Evolutionary conservation across 257 asterid genomes (phyloP), one percentile per base, ranked within the genome.

Genomic region (Solanum lycopersicoides): DNA sequence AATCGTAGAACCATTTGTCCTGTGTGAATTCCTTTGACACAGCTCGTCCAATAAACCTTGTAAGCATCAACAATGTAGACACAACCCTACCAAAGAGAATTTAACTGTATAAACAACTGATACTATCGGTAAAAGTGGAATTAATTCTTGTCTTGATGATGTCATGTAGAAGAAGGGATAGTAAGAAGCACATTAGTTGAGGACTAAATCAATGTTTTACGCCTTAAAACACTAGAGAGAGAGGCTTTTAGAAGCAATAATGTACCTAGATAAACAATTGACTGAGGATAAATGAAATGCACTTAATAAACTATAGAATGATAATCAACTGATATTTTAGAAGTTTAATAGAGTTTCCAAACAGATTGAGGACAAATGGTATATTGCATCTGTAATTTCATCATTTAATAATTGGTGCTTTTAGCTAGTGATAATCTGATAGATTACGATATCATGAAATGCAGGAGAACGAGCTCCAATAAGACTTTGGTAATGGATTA

Each of bases 1-100:
- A 96, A 87, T 83, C 93, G 91, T 56, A 96, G 92, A 91, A 96
- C 99, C 98, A 96, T 96, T 88, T 96, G 88, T 41, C 99, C 98
- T 20, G 98, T 89, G 87, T 96, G 99, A 88, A 94, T 63, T 80
- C 99, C 99, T 82, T 95, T 95, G 84, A 95, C 91, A 34, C 98
- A 95, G 90, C 96, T 90, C 3, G 95, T 83, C 99, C 99, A 96
- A 83, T 96, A 96, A 86, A 95, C 97, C 94, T 90, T 96, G 87
- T 95, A 96, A 7, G 99, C 99, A 30, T 96, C 99, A 88, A 90
- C 75, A 80, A 96, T 96, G 92, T 96, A 96, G 71, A 95, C 94
- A 83, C 98, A 95, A 53, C 99, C 99, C 99, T 96, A 89, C 88
- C 89, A 90, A 53, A 42, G 12, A 69, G 35, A 79, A 80, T 47